Evolutionary conservation across 768 basidiomycete genomes (phyloP).

Genomic region (Pleurotus djamor): DNA sequence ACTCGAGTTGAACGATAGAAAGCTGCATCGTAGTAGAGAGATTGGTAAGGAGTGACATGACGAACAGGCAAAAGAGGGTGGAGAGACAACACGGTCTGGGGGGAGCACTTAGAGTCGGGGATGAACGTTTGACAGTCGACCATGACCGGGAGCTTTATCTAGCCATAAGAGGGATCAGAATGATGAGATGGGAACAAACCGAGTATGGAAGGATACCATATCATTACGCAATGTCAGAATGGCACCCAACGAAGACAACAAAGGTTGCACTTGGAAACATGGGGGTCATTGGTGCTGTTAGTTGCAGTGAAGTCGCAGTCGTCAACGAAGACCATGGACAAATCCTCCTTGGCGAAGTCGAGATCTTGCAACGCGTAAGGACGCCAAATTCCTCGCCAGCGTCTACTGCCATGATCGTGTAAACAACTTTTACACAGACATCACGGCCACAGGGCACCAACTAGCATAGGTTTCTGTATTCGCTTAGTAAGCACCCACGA

Average conservation of each 20-base stretch:
- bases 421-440: not conserved
- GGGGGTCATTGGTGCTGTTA: too few relatives aligned
- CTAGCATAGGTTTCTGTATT: not conserved
- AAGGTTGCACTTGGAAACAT: too few relatives aligned
- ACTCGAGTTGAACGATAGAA: not conserved
- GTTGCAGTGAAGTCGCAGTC: too few relatives aligned
- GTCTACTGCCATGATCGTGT: not conserved
- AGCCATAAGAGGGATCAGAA: too few relatives aligned
- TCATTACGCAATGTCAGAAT: too few relatives aligned
- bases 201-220: too few relatives aligned
- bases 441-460: not conserved
- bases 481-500: not conserved
- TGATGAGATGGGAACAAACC: too few relatives aligned
- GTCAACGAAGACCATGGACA: too few relatives aligned
- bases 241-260: too few relatives aligned
- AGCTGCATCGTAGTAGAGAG: not conserved
- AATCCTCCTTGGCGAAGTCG: too few relatives aligned
- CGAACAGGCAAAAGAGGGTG: not conserved
- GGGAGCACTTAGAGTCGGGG: not conserved
- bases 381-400: too few relatives aligned
- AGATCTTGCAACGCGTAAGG: not conserved
- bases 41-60: slow-evolving; percentile 4
- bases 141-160: too few relatives aligned
- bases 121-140: not conserved
- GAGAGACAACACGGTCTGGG: not conserved